Percentiles rank a stretch among this genome's conserved stretches.
Evolutionary conservation across 148 eudicot genomes (phyloP).

Genomic region (Nyssa sinensis): DNA sequence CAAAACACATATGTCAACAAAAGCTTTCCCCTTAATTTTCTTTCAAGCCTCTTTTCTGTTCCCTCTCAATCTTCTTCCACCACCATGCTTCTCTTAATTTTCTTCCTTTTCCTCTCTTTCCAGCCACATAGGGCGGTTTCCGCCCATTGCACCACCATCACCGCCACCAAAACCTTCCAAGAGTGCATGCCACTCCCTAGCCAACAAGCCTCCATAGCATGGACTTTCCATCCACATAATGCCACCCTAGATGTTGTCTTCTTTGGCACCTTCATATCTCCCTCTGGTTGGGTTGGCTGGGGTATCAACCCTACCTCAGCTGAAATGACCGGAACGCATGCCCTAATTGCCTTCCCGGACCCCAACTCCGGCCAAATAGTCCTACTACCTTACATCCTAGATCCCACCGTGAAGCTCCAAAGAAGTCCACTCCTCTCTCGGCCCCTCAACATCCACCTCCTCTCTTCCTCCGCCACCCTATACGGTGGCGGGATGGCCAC

Average conservation of each 20-base stretch:
- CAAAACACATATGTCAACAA: slow-evolving; percentile 12
- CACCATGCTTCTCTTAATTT: slow-evolving; percentile 32
- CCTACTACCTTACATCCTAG: slow-evolving; percentile 70
- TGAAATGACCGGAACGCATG: slow-evolving; percentile 82
- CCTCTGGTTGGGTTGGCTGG: slow-evolving; percentile 96
- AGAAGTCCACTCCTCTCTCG: slow-evolving; percentile 60
- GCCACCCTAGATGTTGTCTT: slow-evolving; percentile 75
- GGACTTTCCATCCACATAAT: slow-evolving; percentile 79
- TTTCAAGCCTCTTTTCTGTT: not conserved
- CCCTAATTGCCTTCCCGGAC: slow-evolving; percentile 84
- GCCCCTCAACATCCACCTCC: slow-evolving; percentile 70
- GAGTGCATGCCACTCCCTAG: slow-evolving; percentile 82
- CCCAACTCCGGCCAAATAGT: slow-evolving; percentile 85
- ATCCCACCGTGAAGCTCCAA: slow-evolving; percentile 77
- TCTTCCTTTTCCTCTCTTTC: slow-evolving; percentile 23
- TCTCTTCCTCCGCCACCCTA: slow-evolving; percentile 69
- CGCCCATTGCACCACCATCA: slow-evolving; percentile 61
- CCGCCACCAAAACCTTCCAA: slow-evolving; percentile 54
- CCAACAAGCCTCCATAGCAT: slow-evolving; percentile 86
- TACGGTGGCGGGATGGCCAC: slow-evolving; percentile 87
- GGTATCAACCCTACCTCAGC: slow-evolving; percentile 78
- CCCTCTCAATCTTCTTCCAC: slow-evolving; percentile 11
- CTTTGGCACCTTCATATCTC: slow-evolving; percentile 82
- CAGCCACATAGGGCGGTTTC: slow-evolving; percentile 19
- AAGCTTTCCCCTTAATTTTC: slow-evolving; percentile 10